Conservation (phyloP, 805 yeast species). For the Candida insectalens region DNA sequence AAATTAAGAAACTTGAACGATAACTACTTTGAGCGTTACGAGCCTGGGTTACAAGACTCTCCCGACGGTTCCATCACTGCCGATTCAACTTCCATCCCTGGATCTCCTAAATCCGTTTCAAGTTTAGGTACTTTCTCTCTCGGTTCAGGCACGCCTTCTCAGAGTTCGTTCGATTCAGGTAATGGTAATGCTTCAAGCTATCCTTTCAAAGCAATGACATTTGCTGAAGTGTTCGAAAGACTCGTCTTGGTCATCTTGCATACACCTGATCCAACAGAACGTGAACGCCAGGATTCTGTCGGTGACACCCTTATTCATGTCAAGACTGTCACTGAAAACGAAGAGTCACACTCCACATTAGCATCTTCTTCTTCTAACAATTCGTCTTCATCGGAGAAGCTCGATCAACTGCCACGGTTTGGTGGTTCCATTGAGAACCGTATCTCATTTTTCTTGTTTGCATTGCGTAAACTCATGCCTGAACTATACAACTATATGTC, state of each 20-base stretch:
- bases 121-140: conserved; percentile 13
- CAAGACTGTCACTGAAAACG: conserved; percentile 1
- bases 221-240: conserved; percentile 67
- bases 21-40: conserved; percentile 20
- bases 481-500: conserved; percentile 67
- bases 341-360: not conserved
- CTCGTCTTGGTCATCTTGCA: conserved; percentile 67
- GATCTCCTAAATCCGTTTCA: conserved; percentile 18
- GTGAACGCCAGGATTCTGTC: not conserved
- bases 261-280: conserved; percentile 41
- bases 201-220: conserved; percentile 34
- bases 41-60: conserved; percentile 10
- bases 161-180: conserved; percentile 1
- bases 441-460: conserved; percentile 56
- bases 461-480: conserved; percentile 56
- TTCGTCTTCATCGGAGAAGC: conserved; percentile 10
- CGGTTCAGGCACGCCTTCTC: conserved; percentile 6
- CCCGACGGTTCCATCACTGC: conserved; percentile 11
- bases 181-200: no score
- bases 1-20: conserved; percentile 26
- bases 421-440: conserved; percentile 63
- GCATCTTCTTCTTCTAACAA: conserved; percentile 6
- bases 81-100: conserved; percentile 15
- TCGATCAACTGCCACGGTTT: conserved; percentile 15
- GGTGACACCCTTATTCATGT: not conserved